A percentile compares a stretch with the other conserved stretches of the same genome.
These are phyloP conservation scores for Fusarium abutilonis DNA, from an alignment of 2,329 filamentous ascomycete genomes.

Conservation along the genomic window DNA sequence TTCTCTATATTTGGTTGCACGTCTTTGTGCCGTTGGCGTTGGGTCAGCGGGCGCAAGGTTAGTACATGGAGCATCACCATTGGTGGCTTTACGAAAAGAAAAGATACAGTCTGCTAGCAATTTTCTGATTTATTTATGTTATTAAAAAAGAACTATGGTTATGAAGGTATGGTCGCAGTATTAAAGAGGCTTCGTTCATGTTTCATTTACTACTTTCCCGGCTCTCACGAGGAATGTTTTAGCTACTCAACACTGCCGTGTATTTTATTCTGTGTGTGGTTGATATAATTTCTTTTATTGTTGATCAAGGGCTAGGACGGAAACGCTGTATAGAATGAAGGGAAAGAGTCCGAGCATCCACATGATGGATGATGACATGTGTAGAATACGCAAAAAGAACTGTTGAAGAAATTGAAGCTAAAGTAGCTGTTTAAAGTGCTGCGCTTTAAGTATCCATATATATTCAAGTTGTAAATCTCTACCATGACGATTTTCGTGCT, in stretches of 20 bases:
- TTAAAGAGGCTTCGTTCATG: neutral
- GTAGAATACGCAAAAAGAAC: no score
- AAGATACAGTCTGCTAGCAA: conserved; percentile 23
- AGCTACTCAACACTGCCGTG: conserved; percentile 15
- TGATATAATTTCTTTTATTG: neutral
- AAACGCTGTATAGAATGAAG: no score
- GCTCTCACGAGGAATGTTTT: conserved; percentile 29
- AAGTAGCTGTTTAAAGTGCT: no score
- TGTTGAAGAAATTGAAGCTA: no score
- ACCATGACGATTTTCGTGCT: no score
- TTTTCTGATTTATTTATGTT: conserved; percentile 2
- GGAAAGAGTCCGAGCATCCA: no score
- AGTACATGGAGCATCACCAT: conserved; percentile 21
- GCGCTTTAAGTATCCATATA: no score
- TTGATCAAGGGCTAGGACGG: no score
- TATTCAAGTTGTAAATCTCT: no score
- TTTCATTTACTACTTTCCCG: conserved; percentile 18
- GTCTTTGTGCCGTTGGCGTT: conserved; percentile 43
- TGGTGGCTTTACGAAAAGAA: conserved; percentile 21
- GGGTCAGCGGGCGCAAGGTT: conserved; percentile 39
- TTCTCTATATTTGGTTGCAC: conserved; percentile 38
- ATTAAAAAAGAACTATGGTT: conserved; percentile 12
- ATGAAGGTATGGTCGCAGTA: conserved; percentile 6
- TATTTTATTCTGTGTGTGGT: neutral
- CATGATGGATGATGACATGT: no score